Evolutionary conservation across 2,329 filamentous ascomycete species (phyloP), one percentile per base, ranked within the genome.

Genomic region (Thielaviopsis ethacetica): DNA sequence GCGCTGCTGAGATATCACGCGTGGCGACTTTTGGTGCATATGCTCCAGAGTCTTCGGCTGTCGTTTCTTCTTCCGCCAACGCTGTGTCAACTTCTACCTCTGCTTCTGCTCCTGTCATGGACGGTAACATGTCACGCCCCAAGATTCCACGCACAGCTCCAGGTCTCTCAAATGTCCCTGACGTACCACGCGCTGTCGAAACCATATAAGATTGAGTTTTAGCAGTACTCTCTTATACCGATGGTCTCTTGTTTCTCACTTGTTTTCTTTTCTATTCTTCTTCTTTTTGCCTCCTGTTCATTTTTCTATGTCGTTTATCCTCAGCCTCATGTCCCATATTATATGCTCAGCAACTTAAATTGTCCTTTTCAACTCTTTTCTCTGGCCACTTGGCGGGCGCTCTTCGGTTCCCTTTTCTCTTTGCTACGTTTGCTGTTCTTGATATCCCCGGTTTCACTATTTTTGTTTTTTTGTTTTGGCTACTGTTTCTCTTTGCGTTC

Each of bases 1-100:
- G 72, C 24, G 73, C 76, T 51, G 75, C 76, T 12, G 77, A 81
- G 62, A 77, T 81, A 53, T 75, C 77, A 7, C 71, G 74, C 50
- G 72, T 74, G 3, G 69, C 56, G 34, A 53, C n/a, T 30, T 38
- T 52, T 19, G 21, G 22, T 19, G 24, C 34, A 21, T 30, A 44
- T 13, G 38, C 26, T 3, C 34, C 52, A 24, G 53, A 21, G 10
- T 7, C 30, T 49, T n/a, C 10, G 30, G 2, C 30, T 12, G 10
- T 12, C 30, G 30, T 12, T 34, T 5, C 30, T 10, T 34, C 30
- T 12, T 34, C 30, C 30, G 30, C 38, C 17, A 55, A 44, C 22
- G 7, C 54, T 1, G 27, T 13, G 24, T 30, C 53, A 5, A 27
- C 53, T 27, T 21, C 58, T 30, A 17, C 47, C 21, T 27, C 59